phyloP scores from a whole-genome alignment of 2,329 filamentous ascomycete species.

The Fusarium mundagurra region DNA sequence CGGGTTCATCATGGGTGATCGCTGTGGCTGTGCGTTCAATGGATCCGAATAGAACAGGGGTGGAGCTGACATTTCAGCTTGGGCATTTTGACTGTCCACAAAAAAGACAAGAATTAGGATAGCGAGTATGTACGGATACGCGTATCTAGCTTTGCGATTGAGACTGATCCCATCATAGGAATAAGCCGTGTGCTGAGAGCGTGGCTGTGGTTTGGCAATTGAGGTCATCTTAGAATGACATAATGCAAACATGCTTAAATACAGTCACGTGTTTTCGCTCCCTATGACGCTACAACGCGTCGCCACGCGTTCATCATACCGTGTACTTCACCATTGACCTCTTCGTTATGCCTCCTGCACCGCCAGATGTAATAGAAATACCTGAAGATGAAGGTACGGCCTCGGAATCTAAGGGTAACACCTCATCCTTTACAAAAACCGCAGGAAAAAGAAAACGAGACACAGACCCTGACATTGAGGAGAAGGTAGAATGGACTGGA shows the following conservation, averaged over 20 bases:
- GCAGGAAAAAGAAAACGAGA: constrained; percentile 52
- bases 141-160: not conserved
- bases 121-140: not conserved
- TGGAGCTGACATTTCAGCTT: not conserved
- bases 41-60: not conserved
- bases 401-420: constrained; percentile 33
- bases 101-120: not conserved
- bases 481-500: constrained; percentile 65
- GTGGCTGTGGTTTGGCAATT: not conserved
- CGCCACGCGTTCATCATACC: constrained; percentile 14
- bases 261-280: constrained; percentile 41
- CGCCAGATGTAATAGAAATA: constrained; percentile 41
- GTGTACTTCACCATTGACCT: not conserved
- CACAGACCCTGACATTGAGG: constrained; percentile 47
- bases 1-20: not conserved
- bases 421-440: constrained; percentile 4
- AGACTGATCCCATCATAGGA: not conserved
- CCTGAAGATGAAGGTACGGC: constrained; percentile 37
- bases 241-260: not conserved
- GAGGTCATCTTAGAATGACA: not conserved
- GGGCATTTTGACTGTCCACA: not conserved
- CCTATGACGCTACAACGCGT: constrained; percentile 12
- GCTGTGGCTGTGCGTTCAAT: constrained; percentile 26
- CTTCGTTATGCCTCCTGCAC: constrained; percentile 23
- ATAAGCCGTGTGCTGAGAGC: not conserved